phyloP scores from a whole-genome alignment of 2,329 filamentous ascomycete species.

The Cladophialophora yegresii region DNA sequence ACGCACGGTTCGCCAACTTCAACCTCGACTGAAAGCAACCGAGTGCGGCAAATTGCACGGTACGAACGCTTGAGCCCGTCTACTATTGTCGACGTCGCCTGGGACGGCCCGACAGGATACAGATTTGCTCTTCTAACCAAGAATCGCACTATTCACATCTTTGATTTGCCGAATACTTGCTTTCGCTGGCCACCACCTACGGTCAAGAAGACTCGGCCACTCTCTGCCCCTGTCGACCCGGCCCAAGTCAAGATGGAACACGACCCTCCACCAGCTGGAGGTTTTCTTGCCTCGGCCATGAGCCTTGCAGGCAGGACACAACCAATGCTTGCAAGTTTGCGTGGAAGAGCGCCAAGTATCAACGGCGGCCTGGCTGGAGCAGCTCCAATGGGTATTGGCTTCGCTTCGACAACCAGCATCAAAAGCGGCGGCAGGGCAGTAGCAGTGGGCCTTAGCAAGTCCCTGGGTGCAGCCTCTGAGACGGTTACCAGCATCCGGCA shows the following conservation, averaged over 20 bases:
- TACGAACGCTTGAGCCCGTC: slow-evolving; percentile 91
- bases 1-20: slow-evolving; percentile 42
- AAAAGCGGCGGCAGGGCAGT: slow-evolving; percentile 51
- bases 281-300: slow-evolving; percentile 69
- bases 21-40: slow-evolving; percentile 30
- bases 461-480: slow-evolving; percentile 51
- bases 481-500: slow-evolving; percentile 53
- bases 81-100: slow-evolving; percentile 84
- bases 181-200: slow-evolving; percentile 81
- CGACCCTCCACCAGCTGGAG: slow-evolving; percentile 50
- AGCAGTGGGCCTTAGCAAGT: slow-evolving; percentile 54
- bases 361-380: slow-evolving; percentile 48
- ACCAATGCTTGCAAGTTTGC: slow-evolving; percentile 68
- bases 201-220: slow-evolving; percentile 47
- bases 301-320: slow-evolving; percentile 63
- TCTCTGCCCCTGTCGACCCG: slow-evolving; percentile 38
- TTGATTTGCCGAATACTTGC: slow-evolving; percentile 79
- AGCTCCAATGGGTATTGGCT: slow-evolving; percentile 45
- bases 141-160: slow-evolving; percentile 90
- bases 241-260: slow-evolving; percentile 41
- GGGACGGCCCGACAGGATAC: slow-evolving; percentile 79
- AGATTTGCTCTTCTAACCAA: slow-evolving; percentile 87
- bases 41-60: slow-evolving; percentile 79
- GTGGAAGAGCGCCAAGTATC: slow-evolving; percentile 54
- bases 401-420: slow-evolving; percentile 51